Conservation (phyloP, 1,284 basidiomycete genomes). For the Blastosporella zonata region DNA sequence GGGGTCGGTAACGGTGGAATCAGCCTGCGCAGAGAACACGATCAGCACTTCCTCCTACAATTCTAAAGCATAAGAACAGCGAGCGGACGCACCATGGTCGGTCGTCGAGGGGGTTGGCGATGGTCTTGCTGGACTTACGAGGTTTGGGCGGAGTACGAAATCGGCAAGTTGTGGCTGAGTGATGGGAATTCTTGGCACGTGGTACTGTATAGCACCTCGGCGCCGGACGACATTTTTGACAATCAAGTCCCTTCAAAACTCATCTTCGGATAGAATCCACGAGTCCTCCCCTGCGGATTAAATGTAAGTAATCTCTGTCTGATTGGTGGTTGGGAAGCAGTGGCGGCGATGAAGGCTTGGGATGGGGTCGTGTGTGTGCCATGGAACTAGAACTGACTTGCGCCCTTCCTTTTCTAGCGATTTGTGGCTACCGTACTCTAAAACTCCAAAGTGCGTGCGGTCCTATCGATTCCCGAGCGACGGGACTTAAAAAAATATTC, state of each 20-base stretch:
- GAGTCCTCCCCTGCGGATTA: conserved; percentile 88
- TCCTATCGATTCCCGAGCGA: neutral
- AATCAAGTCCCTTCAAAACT: conserved; percentile 19
- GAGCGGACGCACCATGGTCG: conserved; percentile 53
- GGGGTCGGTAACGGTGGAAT: conserved; percentile 81
- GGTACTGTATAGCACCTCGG: conserved; percentile 55
- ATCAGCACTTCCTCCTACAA: conserved; percentile 10
- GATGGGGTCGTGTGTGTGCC: neutral
- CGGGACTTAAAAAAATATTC: neutral
- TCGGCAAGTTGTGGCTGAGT: conserved; percentile 36
- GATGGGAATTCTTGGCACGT: conserved; percentile 36
- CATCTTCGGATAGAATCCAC: conserved; percentile 78
- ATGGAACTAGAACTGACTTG: conserved; percentile 4
- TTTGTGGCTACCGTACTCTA: conserved; percentile 78
- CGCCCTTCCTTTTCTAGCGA: conserved; percentile 49
- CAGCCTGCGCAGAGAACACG: conserved; percentile 51
- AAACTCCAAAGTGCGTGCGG: conserved; percentile 39
- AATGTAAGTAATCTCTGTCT: conserved; percentile 47
- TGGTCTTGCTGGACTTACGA: conserved; percentile 19
- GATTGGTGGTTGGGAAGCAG: neutral
- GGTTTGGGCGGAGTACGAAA: conserved; percentile 42
- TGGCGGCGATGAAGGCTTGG: no score
- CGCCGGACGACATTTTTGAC: conserved; percentile 14
- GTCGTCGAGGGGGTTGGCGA: conserved; percentile 29
- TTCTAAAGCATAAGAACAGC: conserved; percentile 1